Percentiles rank a stretch among this genome's conserved stretches.
These are phyloP conservation scores for Geranomyces michiganensis DNA, from an alignment of 192 early-diverging fungal genomes.

Conservation along the genomic window DNA sequence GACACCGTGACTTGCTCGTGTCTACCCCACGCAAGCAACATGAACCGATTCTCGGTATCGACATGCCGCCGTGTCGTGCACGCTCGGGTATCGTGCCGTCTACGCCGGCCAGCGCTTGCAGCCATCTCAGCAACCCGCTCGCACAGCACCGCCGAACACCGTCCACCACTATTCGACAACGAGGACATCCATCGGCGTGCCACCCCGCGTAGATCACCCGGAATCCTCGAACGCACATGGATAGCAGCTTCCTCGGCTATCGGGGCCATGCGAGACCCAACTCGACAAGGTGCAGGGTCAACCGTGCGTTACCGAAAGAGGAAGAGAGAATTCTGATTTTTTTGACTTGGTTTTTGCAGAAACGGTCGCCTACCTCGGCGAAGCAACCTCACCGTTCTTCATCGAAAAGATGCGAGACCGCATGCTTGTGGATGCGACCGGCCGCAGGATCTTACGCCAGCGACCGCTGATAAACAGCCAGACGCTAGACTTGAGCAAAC, in stretches of 20 bases:
- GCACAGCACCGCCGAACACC: no score
- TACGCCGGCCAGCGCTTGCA: no score
- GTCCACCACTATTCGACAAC: no score
- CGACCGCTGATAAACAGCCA: conserved; percentile 76
- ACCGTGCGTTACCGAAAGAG: not conserved
- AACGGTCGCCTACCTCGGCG: conserved; percentile 86
- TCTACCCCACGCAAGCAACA: no score
- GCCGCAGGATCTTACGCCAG: conserved; percentile 82
- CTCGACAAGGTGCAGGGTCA: conserved; percentile 52
- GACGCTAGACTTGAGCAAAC: conserved; percentile 66
- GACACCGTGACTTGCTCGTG: no score
- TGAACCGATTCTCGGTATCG: no score
- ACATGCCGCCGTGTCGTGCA: no score
- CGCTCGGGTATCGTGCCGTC: no score
- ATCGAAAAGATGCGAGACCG: conserved; percentile 71
- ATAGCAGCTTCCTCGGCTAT: conserved; percentile 78
- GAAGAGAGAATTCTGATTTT: conserved; percentile 6
- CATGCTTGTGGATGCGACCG: conserved; percentile 75
- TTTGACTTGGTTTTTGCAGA: conserved; percentile 51
- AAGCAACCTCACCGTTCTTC: conserved; percentile 77
- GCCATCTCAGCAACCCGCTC: no score
- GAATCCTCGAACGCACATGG: conserved; percentile 31
- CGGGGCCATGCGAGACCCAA: conserved; percentile 74
- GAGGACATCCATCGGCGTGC: no score
- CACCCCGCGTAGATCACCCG: conserved; percentile 13